These are phyloP conservation scores for Penicillium capsulatum DNA, from an alignment of 2,329 filamentous ascomycete species.

Conservation along the genomic window DNA sequence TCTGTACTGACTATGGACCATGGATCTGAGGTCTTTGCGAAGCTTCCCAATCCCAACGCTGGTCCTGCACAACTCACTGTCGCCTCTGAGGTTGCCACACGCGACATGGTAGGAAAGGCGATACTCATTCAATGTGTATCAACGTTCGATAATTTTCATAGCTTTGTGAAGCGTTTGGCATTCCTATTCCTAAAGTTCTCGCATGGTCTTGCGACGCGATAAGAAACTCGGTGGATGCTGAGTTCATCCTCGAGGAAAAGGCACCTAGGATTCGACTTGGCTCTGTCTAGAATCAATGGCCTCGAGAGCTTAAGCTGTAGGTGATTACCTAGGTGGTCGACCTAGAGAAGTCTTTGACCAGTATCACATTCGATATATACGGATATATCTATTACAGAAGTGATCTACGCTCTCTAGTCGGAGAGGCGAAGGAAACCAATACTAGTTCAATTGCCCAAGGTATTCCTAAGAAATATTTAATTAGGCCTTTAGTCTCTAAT, in stretches of 20 bases:
- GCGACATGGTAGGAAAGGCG: constrained; percentile 20
- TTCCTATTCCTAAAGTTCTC: constrained; percentile 18
- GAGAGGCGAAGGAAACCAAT: constrained; percentile 11
- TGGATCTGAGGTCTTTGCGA: constrained; percentile 26
- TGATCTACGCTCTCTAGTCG: constrained; percentile 16
- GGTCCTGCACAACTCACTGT: constrained; percentile 18
- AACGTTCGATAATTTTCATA: constrained; percentile 10
- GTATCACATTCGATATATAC: constrained; percentile 22
- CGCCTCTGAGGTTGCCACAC: constrained; percentile 27
- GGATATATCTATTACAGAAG: constrained; percentile 29
- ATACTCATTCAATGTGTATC: constrained; percentile 1
- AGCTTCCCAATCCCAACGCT: constrained; percentile 30
- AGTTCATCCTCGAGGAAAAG: constrained; percentile 32
- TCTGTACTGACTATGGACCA: constrained; percentile 35
- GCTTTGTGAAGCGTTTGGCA: constrained; percentile 18
- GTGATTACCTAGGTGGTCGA: constrained; percentile 26
- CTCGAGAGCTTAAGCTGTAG: constrained; percentile 21
- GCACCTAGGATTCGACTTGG: constrained; percentile 26
- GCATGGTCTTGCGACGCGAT: constrained; percentile 20
- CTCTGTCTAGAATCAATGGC: constrained; percentile 28
- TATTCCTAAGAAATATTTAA: constrained; percentile 16
- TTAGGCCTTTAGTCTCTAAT: constrained; percentile 22
- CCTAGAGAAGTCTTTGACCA: constrained; percentile 25
- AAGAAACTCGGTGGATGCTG: constrained; percentile 15
- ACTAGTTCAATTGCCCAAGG: not conserved